These are phyloP conservation scores for Poronia punctata DNA, from an alignment of 495 filamentous ascomycete genomes.

Conservation along the genomic window DNA sequence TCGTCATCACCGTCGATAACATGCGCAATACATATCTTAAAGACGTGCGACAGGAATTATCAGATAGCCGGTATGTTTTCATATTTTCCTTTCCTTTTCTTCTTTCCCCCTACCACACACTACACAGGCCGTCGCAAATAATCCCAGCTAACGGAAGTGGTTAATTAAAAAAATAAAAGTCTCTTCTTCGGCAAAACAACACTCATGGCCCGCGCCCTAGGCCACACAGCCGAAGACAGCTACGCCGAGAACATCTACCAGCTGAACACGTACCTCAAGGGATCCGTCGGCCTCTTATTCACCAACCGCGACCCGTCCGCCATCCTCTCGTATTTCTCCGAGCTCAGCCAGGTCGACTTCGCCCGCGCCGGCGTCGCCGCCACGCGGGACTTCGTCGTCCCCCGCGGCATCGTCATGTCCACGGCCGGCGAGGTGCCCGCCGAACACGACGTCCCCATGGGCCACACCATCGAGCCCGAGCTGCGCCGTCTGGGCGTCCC, in stretches of 20 bases:
- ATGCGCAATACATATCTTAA: conserved; percentile 99
- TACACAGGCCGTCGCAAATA: neutral
- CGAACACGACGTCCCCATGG: conserved; percentile 77
- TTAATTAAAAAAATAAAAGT: conserved; percentile 33
- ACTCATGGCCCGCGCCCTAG: conserved; percentile 91
- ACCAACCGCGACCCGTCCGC: conserved; percentile 60
- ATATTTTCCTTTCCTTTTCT: neutral
- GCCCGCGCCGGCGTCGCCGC: conserved; percentile 79
- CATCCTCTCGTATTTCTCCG: conserved; percentile 61
- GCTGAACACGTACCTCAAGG: conserved; percentile 64
- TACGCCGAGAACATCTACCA: conserved; percentile 64
- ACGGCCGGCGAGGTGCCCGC: conserved; percentile 68
- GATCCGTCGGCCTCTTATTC: conserved; percentile 86
- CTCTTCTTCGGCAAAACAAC: conserved; percentile 99
- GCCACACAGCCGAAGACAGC: conserved; percentile 63
- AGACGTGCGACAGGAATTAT: conserved; percentile 75
- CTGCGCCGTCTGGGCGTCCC: conserved; percentile 82
- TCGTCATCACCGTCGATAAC: conserved; percentile 91
- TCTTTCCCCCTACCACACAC: neutral
- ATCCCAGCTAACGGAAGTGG: neutral
- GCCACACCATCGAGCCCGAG: conserved; percentile 81
- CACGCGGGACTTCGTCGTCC: conserved; percentile 66
- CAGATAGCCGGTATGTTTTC: conserved; percentile 67
- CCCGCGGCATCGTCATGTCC: conserved; percentile 67
- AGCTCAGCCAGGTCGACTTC: conserved; percentile 62